Evolutionary conservation across 192 early-diverging fungal species (phyloP), one percentile per base, ranked within the genome.

Genomic region (Rhizophagus sp.): DNA sequence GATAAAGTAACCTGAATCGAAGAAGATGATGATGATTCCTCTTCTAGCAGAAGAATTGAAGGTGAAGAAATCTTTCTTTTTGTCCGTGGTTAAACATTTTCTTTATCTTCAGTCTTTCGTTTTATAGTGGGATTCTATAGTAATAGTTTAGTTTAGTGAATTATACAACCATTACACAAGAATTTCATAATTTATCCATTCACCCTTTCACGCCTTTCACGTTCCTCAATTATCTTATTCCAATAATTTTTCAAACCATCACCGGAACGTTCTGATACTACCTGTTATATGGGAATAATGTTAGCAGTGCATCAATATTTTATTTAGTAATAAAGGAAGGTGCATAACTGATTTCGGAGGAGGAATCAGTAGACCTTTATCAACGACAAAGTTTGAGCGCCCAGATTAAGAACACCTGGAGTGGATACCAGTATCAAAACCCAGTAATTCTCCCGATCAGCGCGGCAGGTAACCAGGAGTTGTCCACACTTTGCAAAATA

Each of bases 401-500:
- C 64, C 19, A 13, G 13, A 65, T n/a, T 1, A 1, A 27, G 64
- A n/a, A 65, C n/a, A 41, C 39, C 39, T 65, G 64, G 64, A 65
- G 64, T 65, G 64, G 15, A 1, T 65, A 65, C 64, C 64, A 65
- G n/a, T n/a, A 65, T 41, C 39, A 41, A 41, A n/a, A 24, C 10
- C 15, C 64, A 65, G 64, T 65, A 65, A 65, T 65, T 65, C 64
- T 65, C 64, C 64, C 8, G 64, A 65, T 41, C 39, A 41, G 39
- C 39, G 39, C 39, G 6, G 39, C 7, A 41, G 36, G 63, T 65
- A 30, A 65, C 63, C 27, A 10, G 63, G 63, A 65, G 64, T 30
- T 65, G n/a, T 39, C 70, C 70, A 25, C 0, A 17, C 2, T 72
- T 44, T 41, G 4, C 33, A 12, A 72, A 72, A 72, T 72, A 72